These are phyloP conservation scores for Nemania serpens DNA, from an alignment of 2,329 filamentous ascomycete genomes.

Conservation along the genomic window DNA sequence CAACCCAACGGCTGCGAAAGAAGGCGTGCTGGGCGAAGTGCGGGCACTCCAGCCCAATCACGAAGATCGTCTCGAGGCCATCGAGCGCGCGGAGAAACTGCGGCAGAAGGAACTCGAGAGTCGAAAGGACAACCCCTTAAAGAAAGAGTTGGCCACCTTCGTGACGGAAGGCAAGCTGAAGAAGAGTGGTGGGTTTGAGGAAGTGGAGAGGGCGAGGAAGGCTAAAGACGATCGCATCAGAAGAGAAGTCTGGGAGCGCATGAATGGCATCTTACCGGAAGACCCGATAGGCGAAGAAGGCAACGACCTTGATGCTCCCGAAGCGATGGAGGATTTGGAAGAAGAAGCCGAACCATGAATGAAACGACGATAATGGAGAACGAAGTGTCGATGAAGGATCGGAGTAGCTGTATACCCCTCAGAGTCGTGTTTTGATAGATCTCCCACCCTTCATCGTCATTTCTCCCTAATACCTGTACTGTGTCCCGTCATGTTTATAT, in stretches of 20 bases:
- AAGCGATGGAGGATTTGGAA: slow-evolving; percentile 22
- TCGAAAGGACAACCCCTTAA: slow-evolving; percentile 75
- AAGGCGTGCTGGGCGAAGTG: slow-evolving; percentile 89
- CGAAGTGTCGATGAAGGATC: neutral
- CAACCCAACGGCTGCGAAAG: slow-evolving; percentile 84
- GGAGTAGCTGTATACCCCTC: slow-evolving; percentile 22
- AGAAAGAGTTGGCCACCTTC: slow-evolving; percentile 82
- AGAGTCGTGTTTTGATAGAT: slow-evolving; percentile 10
- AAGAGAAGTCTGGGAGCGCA: slow-evolving; percentile 74
- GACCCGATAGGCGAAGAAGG: slow-evolving; percentile 47
- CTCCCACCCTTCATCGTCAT: neutral
- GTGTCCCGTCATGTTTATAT: slow-evolving; percentile 12
- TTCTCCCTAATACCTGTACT: slow-evolving; percentile 6
- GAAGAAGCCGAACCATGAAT: slow-evolving; percentile 21
- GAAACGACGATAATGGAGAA: slow-evolving; percentile 5
- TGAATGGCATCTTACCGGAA: slow-evolving; percentile 60
- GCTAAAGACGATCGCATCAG: slow-evolving; percentile 86
- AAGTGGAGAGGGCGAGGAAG: slow-evolving; percentile 82
- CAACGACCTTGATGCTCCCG: slow-evolving; percentile 21
- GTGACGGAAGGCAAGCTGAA: slow-evolving; percentile 91
- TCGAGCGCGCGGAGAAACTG: slow-evolving; percentile 93
- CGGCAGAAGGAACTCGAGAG: slow-evolving; percentile 85
- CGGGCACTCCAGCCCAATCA: slow-evolving; percentile 93
- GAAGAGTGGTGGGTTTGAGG: slow-evolving; percentile 94
- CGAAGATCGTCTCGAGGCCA: slow-evolving; percentile 89